phyloP scores from a whole-genome alignment of 441 rosid species.

The Pelargonium australe region DNA sequence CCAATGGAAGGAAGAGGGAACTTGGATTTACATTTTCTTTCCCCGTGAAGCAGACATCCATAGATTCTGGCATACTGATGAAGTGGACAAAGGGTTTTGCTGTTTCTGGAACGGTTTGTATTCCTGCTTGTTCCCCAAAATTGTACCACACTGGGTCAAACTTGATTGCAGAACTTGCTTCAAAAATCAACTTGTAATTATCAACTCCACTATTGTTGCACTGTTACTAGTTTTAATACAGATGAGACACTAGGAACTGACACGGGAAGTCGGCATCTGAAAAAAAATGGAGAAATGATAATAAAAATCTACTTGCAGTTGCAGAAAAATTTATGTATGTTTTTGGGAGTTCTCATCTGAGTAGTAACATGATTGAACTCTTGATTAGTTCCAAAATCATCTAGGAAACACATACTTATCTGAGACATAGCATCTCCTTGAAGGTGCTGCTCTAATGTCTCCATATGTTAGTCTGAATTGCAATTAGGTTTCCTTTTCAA shows the following conservation, averaged over 20 bases:
- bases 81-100: conserved; percentile 89
- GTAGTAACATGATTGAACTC: neutral
- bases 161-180: neutral
- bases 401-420: no score
- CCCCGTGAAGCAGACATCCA: conserved; percentile 71
- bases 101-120: conserved; percentile 81
- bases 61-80: conserved; percentile 70
- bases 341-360: neutral
- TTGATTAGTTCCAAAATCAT: neutral
- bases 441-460: no score
- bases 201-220: neutral
- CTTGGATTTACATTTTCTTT: conserved; percentile 87
- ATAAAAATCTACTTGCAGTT: no score
- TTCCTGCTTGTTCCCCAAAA: neutral
- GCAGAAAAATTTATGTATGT: neutral
- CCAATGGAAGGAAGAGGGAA: conserved; percentile 60
- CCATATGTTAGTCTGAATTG: no score
- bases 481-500: no score
- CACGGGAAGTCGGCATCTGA: neutral
- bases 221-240: neutral
- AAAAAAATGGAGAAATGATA: neutral
- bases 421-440: no score
- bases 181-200: neutral
- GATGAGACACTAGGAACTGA: neutral
- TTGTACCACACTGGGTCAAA: neutral